Conservation (phyloP, 140 eudicot species). For the Cichorium intybus region DNA sequence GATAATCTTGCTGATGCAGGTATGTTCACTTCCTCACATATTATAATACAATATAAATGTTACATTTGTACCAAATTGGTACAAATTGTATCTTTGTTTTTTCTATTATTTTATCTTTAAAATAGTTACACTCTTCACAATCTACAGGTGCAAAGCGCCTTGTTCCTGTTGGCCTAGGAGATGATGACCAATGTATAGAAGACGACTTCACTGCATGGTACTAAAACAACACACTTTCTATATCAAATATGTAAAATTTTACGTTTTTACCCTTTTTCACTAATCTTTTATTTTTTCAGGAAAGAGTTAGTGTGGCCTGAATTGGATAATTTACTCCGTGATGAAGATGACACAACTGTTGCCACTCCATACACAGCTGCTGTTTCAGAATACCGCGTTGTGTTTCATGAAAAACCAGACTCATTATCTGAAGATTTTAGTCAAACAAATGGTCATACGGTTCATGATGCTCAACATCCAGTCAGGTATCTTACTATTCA, state of each 20-base stretch:
- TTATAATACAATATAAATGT: not conserved
- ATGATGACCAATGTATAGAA: constrained; percentile 97
- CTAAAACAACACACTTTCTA: not conserved
- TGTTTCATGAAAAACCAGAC: constrained; percentile 56
- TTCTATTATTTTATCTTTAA: not conserved
- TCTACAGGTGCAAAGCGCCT: constrained; percentile 81
- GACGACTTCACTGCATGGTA: constrained; percentile 99
- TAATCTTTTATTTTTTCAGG: constrained; percentile 43
- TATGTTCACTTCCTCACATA: constrained; percentile 26
- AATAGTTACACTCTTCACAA: not conserved
- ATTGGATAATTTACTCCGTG: constrained; percentile 82
- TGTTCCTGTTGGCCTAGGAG: constrained; percentile 94
- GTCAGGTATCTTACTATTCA: constrained; percentile 57
- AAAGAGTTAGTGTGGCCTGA: constrained; percentile 93
- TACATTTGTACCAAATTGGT: not conserved
- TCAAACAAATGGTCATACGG: constrained; percentile 74
- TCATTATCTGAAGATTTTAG: constrained; percentile 30
- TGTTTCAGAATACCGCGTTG: constrained; percentile 85
- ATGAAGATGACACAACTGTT: constrained; percentile 65
- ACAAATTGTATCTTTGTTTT: not conserved
- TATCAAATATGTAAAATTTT: not conserved
- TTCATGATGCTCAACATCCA: constrained; percentile 97
- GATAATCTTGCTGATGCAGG: constrained; percentile 68
- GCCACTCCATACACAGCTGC: constrained; percentile 98
- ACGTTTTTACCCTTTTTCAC: not conserved